Conservation (phyloP, 2,329 filamentous ascomycete genomes). For the Ophiobolus disseminans region DNA sequence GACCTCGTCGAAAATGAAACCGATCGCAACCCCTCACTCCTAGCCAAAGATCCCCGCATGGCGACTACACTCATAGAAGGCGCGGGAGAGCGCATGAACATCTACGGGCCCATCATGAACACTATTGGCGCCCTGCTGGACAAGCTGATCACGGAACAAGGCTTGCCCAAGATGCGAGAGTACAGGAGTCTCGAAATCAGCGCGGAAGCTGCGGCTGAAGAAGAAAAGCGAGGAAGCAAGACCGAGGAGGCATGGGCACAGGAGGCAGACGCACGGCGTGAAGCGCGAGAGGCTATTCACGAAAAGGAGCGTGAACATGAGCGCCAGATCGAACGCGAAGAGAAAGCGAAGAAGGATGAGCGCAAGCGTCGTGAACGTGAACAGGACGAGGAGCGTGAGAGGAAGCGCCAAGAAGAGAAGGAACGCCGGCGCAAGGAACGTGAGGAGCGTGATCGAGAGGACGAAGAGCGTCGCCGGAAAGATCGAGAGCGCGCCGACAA, state of each 20-base stretch:
- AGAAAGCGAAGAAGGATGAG: constrained; percentile 64
- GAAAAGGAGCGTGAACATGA: constrained; percentile 68
- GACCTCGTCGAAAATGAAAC: constrained; percentile 76
- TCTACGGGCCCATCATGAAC: constrained; percentile 74
- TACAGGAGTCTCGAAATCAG: constrained; percentile 73
- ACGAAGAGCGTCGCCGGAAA: constrained; percentile 40
- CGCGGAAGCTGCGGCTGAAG: constrained; percentile 70
- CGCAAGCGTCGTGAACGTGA: constrained; percentile 58
- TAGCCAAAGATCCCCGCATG: constrained; percentile 76
- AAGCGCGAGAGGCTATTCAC: constrained; percentile 67
- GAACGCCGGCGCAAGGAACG: constrained; percentile 49
- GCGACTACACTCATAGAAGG: constrained; percentile 79
- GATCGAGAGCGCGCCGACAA: constrained; percentile 40
- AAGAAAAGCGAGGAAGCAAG: constrained; percentile 70
- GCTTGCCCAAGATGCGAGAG: constrained; percentile 73
- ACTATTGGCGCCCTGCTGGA: constrained; percentile 74
- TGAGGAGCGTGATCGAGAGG: constrained; percentile 39
- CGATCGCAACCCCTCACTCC: constrained; percentile 74
- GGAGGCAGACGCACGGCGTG: constrained; percentile 67
- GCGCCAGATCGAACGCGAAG: constrained; percentile 61
- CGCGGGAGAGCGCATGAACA: constrained; percentile 75
- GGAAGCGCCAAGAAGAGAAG: constrained; percentile 54
- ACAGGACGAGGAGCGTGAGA: constrained; percentile 55
- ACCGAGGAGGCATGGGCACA: constrained; percentile 76
- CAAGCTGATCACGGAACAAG: constrained; percentile 63